These are phyloP conservation scores for Blumeriella jaapii DNA, from an alignment of 2,329 filamentous ascomycete species.

Conservation along the genomic window DNA sequence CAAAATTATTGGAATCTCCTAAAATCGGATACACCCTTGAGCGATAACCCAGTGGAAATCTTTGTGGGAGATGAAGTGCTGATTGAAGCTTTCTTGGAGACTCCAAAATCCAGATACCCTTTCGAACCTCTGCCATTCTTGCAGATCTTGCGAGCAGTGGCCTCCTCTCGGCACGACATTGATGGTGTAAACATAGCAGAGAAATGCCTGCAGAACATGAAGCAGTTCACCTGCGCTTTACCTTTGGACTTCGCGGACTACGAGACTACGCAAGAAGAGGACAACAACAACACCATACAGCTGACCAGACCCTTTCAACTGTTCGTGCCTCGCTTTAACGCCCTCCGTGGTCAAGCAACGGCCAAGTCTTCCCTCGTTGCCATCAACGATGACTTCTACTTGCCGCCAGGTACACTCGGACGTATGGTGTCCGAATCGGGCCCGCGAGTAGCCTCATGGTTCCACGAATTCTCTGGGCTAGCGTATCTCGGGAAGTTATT, in stretches of 20 bases:
- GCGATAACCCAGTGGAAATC: conserved; percentile 35
- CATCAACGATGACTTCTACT: conserved; percentile 40
- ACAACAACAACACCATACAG: conserved; percentile 69
- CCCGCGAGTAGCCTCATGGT: conserved; percentile 63
- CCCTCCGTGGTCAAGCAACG: conserved; percentile 2
- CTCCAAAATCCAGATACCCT: conserved; percentile 68
- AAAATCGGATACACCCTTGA: conserved; percentile 25
- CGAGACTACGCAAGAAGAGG: conserved; percentile 70
- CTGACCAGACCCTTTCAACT: conserved; percentile 54
- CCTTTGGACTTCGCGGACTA: conserved; percentile 63
- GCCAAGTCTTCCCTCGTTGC: conserved; percentile 17
- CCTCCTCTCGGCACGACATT: conserved; percentile 30
- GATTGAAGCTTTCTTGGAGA: conserved; percentile 36
- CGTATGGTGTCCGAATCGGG: conserved; percentile 68
- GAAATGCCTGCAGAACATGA: conserved; percentile 42
- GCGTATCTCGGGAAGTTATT: conserved; percentile 68
- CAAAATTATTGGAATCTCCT: conserved; percentile 26
- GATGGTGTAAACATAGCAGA: conserved; percentile 37
- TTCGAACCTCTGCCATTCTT: conserved; percentile 76
- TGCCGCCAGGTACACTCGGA: conserved; percentile 55
- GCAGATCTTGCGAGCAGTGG: conserved; percentile 55
- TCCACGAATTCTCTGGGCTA: conserved; percentile 64
- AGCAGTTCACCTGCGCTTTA: conserved; percentile 60
- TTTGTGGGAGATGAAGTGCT: conserved; percentile 26
- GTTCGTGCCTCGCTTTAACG: conserved; percentile 36